Conservation (phyloP, 352 stramenopile species). For the Phytopythium delawarense region DNA sequence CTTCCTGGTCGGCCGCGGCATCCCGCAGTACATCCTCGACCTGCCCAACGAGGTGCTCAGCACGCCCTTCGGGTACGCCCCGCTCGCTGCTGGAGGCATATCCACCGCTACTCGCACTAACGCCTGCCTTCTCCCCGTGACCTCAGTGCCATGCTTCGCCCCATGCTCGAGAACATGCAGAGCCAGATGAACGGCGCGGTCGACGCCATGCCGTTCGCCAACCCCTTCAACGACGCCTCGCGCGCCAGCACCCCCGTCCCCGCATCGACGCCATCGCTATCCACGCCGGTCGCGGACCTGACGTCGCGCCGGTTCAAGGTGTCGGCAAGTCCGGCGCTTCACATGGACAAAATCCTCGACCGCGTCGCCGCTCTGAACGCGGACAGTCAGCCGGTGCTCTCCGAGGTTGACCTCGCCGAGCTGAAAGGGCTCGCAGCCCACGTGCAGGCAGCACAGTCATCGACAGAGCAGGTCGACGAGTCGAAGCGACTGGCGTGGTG, state of each 20-base stretch:
- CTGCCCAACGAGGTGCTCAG: slow-evolving; percentile 86
- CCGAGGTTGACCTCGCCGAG: slow-evolving; percentile 18
- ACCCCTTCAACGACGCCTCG: slow-evolving; percentile 67
- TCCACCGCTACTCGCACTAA: neutral
- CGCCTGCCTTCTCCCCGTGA: slow-evolving; percentile 1
- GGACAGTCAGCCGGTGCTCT: slow-evolving; percentile 14
- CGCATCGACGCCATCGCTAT: neutral
- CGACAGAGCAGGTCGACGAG: slow-evolving; percentile 7
- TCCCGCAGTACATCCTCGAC: slow-evolving; percentile 90
- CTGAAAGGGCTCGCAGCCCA: slow-evolving; percentile 10
- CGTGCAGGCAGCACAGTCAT: slow-evolving; percentile 8
- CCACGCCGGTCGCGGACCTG: slow-evolving; percentile 11
- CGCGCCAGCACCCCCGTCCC: slow-evolving; percentile 13
- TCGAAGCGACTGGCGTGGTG: slow-evolving; percentile 27
- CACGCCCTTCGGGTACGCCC: slow-evolving; percentile 82
- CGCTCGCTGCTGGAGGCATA: neutral
- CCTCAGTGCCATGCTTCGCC: slow-evolving; percentile 66
- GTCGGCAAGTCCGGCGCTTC: slow-evolving; percentile 39
- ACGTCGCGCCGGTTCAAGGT: slow-evolving; percentile 51
- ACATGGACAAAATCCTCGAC: slow-evolving; percentile 43
- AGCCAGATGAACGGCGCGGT: slow-evolving; percentile 53
- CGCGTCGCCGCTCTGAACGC: slow-evolving; percentile 38
- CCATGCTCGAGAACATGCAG: slow-evolving; percentile 85
- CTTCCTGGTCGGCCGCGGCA: slow-evolving; percentile 84
- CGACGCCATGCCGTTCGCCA: slow-evolving; percentile 52